phyloP scores from a whole-genome alignment of 495 filamentous ascomycete genomes.

The Aspergillus affinis region DNA sequence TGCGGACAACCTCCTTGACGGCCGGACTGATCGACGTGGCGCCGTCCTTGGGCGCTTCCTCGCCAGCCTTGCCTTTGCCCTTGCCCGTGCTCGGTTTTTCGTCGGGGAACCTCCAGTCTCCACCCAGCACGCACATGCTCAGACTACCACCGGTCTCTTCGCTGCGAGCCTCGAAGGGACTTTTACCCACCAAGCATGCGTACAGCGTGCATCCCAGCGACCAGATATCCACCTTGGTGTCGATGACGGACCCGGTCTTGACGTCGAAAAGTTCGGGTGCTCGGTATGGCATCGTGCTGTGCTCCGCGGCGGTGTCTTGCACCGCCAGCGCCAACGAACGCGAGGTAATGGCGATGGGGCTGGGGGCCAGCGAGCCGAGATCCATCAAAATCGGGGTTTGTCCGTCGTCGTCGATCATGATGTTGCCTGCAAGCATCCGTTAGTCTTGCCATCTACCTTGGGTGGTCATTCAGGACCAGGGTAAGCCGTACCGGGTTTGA shows the following conservation, averaged over 20 bases:
- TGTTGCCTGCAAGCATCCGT: constrained; percentile 65
- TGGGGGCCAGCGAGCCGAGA: constrained; percentile 84
- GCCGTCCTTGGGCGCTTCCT: constrained; percentile 30
- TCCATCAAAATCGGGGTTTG: constrained; percentile 96
- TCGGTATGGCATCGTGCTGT: constrained; percentile 97
- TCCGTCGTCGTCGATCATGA: constrained; percentile 92
- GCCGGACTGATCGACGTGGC: constrained; percentile 61
- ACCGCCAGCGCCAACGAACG: constrained; percentile 86
- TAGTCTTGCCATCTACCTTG: neutral
- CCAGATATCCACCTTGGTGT: constrained; percentile 99
- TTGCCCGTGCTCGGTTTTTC: constrained; percentile 62
- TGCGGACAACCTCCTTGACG: constrained; percentile 81
- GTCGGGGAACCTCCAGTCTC: constrained; percentile 93
- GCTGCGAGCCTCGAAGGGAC: constrained; percentile 89
- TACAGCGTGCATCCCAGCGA: constrained; percentile 94
- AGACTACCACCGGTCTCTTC: constrained; percentile 95
- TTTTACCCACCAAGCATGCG: constrained; percentile 93
- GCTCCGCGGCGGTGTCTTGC: constrained; percentile 92
- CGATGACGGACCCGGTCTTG: constrained; percentile 86
- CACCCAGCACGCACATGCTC: constrained; percentile 85
- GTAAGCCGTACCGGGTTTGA: constrained; percentile 76
- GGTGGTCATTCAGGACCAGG: neutral
- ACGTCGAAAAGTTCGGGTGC: constrained; percentile 98
- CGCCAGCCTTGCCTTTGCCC: constrained; percentile 49
- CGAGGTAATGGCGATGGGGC: constrained; percentile 89